phyloP scores from a whole-genome alignment of 2,329 filamentous ascomycete species.

The Diaporthe amygdali region DNA sequence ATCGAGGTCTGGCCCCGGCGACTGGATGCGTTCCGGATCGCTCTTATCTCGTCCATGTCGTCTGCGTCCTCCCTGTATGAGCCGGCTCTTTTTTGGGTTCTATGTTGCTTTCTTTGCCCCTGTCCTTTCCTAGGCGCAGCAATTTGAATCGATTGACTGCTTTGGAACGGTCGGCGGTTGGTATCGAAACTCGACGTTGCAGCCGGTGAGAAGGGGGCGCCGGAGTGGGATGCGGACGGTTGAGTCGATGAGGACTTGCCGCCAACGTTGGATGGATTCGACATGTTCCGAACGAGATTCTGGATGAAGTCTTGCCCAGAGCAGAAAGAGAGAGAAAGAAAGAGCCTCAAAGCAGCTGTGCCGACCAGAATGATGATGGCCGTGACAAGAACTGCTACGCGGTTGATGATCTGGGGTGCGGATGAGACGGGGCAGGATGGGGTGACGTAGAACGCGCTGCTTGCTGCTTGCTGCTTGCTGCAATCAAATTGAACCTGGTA shows the following conservation, averaged over 20 bases:
- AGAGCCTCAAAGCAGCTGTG: background rate
- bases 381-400: background rate
- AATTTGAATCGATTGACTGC: slow-evolving; percentile 37
- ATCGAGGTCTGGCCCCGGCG: slow-evolving; percentile 96
- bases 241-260: slow-evolving; percentile 55
- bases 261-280: slow-evolving; percentile 47
- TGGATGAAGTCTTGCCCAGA: background rate
- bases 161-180: slow-evolving; percentile 51
- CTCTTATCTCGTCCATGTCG: slow-evolving; percentile 79
- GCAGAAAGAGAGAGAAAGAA: background rate
- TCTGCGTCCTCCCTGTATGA: slow-evolving; percentile 72
- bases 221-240: slow-evolving; percentile 45
- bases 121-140: slow-evolving; percentile 76
- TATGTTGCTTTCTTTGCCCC: slow-evolving; percentile 79
- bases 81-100: slow-evolving; percentile 75
- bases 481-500: background rate
- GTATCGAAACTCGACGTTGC: slow-evolving; percentile 55
- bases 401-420: background rate
- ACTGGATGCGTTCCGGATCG: slow-evolving; percentile 61
- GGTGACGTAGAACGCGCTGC: slow-evolving; percentile 6
- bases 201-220: slow-evolving; percentile 46
- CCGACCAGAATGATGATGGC: background rate
- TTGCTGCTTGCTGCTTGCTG: background rate
- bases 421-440: background rate
- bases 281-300: slow-evolving; percentile 22